phyloP scores from a whole-genome alignment of 352 stramenopile genomes.

The Phytophthora boehmeriae region DNA sequence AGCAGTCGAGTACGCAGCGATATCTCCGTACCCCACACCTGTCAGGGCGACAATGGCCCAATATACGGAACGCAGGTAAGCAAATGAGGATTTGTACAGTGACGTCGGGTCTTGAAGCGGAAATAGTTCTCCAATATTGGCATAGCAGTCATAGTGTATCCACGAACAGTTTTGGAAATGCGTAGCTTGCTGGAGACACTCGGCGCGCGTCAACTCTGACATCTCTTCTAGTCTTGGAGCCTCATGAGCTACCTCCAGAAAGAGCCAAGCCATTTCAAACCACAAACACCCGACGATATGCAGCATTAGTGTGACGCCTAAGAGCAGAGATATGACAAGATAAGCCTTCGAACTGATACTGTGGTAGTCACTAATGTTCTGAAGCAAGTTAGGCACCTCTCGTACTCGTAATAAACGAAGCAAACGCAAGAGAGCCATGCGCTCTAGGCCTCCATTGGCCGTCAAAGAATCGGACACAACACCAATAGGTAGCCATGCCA shows the following conservation, averaged over 20 bases:
- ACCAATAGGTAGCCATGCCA: slow-evolving; percentile 52
- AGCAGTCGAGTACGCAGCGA: slow-evolving; percentile 72
- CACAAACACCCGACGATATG: slow-evolving; percentile 69
- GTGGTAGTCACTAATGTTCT: slow-evolving; percentile 61
- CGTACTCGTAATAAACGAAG: slow-evolving; percentile 56
- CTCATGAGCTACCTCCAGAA: slow-evolving; percentile 3
- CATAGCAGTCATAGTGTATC: slow-evolving; percentile 76
- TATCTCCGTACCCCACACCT: slow-evolving; percentile 78
- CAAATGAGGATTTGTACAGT: slow-evolving; percentile 58
- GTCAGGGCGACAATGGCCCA: slow-evolving; percentile 81
- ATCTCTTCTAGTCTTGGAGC: neutral
- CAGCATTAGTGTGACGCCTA: slow-evolving; percentile 60
- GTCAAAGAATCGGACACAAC: slow-evolving; percentile 54
- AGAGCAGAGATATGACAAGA: slow-evolving; percentile 47
- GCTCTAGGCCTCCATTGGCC: slow-evolving; percentile 17
- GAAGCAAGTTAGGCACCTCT: slow-evolving; percentile 43
- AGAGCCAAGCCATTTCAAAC: slow-evolving; percentile 66
- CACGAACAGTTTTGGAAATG: slow-evolving; percentile 70
- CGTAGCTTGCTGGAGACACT: slow-evolving; percentile 65
- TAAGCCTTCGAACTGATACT: slow-evolving; percentile 67
- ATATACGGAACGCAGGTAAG: slow-evolving; percentile 76
- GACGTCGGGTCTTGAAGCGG: slow-evolving; percentile 45
- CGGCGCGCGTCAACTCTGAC: slow-evolving; percentile 12
- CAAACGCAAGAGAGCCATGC: slow-evolving; percentile 55
- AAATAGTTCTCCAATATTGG: slow-evolving; percentile 54